A percentile compares a stretch with the other conserved stretches of the same genome.
phyloP scores from a whole-genome alignment of 331 rosid genomes.

The Malus hybrid region DNA sequence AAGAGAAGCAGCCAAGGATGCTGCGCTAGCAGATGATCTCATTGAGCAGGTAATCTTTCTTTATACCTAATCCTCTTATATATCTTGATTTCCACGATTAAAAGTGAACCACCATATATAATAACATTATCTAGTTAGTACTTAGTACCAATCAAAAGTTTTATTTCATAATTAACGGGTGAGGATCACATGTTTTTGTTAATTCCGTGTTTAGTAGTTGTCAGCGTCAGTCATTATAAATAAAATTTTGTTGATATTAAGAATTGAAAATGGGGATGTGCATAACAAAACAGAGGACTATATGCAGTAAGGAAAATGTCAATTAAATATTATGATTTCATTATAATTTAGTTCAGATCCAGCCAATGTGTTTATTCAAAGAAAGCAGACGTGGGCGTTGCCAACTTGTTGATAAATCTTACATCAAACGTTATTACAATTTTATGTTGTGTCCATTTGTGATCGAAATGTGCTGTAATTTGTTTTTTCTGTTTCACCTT shows the following conservation, averaged over 20 bases:
- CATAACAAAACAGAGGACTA: background rate
- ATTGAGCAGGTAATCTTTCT: slow-evolving; percentile 34
- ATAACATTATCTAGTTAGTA: background rate
- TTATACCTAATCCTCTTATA: background rate
- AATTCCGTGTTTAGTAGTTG: background rate
- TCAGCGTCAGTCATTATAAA: background rate
- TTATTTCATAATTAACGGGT: background rate
- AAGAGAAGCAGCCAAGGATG: slow-evolving; percentile 18
- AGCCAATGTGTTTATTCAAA: too few species aligned
- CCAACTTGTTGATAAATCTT: too few species aligned
- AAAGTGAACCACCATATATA: background rate
- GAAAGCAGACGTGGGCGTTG: too few species aligned
- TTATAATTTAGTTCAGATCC: too few species aligned
- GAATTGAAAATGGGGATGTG: background rate
- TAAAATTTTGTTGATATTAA: background rate
- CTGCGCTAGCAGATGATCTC: slow-evolving; percentile 22
- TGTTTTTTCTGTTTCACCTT: background rate
- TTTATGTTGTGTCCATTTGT: background rate
- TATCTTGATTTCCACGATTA: background rate
- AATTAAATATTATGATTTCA: background rate
- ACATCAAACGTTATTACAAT: too few species aligned
- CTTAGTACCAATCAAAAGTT: background rate
- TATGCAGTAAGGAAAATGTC: background rate
- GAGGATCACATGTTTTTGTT: background rate
- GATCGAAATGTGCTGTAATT: background rate